Evolutionary conservation across 2,329 filamentous ascomycete genomes (phyloP), one percentile per base, ranked within the genome.

Genomic region (Byssothecium circinans): DNA sequence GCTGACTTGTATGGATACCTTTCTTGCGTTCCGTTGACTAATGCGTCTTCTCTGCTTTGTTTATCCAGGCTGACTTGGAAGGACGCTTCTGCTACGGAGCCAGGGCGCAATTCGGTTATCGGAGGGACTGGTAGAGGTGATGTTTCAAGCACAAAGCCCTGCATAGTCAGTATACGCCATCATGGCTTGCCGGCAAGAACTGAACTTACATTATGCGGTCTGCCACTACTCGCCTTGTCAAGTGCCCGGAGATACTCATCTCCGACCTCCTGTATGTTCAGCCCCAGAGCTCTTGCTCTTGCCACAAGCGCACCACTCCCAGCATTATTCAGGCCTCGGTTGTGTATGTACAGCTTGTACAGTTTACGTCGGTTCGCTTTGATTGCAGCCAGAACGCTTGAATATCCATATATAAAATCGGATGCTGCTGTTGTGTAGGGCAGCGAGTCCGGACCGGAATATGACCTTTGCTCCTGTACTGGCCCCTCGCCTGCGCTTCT

Each of bases 371-470:
- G 79, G 10, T 77, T 77, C 36, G 82, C 81, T 56, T 80, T 83
- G 17, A 99, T 75, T 0, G 91, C 91, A 17, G 91, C 88, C 53
- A 87, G 80, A 18, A 97, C 89, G 1, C 89, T 84, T 2, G 87
- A 88, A 36, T 81, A 82, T 5, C 94, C 94, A 65, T 95, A 97
- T 2, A 99, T 77, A 60, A 96, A 97, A 52, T 96, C 87, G 0
- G 91, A 96, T 4, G 89, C 89, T 0, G 92, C 87, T 0, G 90
- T 95, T 0, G 89, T 90, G 65, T 92, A 86, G 1, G 84, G 82
- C 15, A 88, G 78, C 56, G 81, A 57, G 6, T 32, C 29, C 14
- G 12, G 29, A 14, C 14, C 7, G 4, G 29, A 10, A 25, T 5
- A 5, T 32, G 17, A 7, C 34, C 5, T 19, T 36, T 36, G n/a